Evolutionary conservation across 805 yeast genomes (phyloP).

Genomic region (Pichia pseudocactophila): DNA sequence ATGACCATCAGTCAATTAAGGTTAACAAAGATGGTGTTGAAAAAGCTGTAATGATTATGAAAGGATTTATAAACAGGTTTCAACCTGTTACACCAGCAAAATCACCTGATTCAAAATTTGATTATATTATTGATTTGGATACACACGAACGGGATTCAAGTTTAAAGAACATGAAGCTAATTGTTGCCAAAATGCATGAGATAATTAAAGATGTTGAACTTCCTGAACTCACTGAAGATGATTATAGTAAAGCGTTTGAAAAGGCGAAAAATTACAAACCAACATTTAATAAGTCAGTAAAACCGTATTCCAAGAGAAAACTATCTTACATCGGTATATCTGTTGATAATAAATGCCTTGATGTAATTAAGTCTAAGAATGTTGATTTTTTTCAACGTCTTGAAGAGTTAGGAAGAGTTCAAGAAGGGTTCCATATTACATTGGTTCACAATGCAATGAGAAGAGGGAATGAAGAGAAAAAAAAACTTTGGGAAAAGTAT

Average conservation of each 20-base stretch:
- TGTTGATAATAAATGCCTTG: slow-evolving; percentile 17
- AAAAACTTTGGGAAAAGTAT: slow-evolving; percentile 16
- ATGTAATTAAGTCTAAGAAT: not conserved
- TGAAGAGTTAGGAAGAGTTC: slow-evolving; percentile 32
- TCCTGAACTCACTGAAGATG: slow-evolving; percentile 32
- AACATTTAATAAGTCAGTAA: slow-evolving; percentile 29
- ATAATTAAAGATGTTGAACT: slow-evolving; percentile 36
- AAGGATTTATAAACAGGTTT: slow-evolving; percentile 62
- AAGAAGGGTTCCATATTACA: slow-evolving; percentile 58
- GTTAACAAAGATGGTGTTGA: slow-evolving; percentile 36
- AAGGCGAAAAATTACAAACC: slow-evolving; percentile 51
- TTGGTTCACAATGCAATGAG: slow-evolving; percentile 37
- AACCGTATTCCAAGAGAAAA: slow-evolving; percentile 12
- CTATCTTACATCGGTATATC: slow-evolving; percentile 41
- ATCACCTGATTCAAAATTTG: slow-evolving; percentile 62
- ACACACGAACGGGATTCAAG: slow-evolving; percentile 37
- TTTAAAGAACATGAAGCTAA: slow-evolving; percentile 36
- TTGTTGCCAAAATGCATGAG: slow-evolving; percentile 32
- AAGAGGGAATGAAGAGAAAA: slow-evolving; percentile 10
- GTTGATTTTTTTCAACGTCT: slow-evolving; percentile 14
- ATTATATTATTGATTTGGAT: slow-evolving; percentile 50
- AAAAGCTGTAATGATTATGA: slow-evolving; percentile 55
- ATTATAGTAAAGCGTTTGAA: slow-evolving; percentile 38
- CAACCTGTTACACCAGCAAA: slow-evolving; percentile 42
- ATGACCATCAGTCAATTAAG: slow-evolving; percentile 80